Evolutionary conservation across 257 asterid genomes (phyloP), one percentile per base, ranked within the genome.

Genomic region (Avicennia marina): DNA sequence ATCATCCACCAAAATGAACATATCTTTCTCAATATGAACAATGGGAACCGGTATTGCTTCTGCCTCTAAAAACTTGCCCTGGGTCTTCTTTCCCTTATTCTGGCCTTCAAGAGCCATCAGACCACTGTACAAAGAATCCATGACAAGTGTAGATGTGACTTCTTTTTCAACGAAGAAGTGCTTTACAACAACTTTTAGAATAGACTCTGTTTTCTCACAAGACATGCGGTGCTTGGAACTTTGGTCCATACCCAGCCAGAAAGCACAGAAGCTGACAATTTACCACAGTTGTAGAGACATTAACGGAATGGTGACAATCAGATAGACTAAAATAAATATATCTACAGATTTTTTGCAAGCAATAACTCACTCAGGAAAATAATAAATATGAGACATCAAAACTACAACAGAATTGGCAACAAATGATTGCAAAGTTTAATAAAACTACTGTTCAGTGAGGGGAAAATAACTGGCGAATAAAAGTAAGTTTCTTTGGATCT

Each of bases 101-200:
- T 80, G 97, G 52, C 90, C 90, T 78, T 83, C 87, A 60, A 93
- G 80, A 64, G 97, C 95, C 86, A 83, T 86, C 56, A 89, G 74
- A 33, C 98, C 98, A 83, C 95, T 89, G 69, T 83, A 84, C 52
- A 93, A 53, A 7, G 97, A 89, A 80, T 89, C 98, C 98, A 93
- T 89, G 63, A 93, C 98, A 50, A 93, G 79, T 29, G 97, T 93
- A 55, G 97, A 89, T 15, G 96, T 80, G 70, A 93, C 97, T 77
- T 93, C 98, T 71, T 93, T 91, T 74, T 89, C 98, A 48, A 88
- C 75, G 69, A 93, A 93, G 67, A 93, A 93, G 58, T 80, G 81
- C 62, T 89, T 86, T 69, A 86, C 97, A 33, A 93, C 77, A 33
- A 53, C 82, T 76, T 80, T 93, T 41, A 89, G 73, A 49, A 93